Base-by-base conservation (phyloP, 2,329 filamentous ascomycete genomes). In the Shiraia bambusicola region DNA sequence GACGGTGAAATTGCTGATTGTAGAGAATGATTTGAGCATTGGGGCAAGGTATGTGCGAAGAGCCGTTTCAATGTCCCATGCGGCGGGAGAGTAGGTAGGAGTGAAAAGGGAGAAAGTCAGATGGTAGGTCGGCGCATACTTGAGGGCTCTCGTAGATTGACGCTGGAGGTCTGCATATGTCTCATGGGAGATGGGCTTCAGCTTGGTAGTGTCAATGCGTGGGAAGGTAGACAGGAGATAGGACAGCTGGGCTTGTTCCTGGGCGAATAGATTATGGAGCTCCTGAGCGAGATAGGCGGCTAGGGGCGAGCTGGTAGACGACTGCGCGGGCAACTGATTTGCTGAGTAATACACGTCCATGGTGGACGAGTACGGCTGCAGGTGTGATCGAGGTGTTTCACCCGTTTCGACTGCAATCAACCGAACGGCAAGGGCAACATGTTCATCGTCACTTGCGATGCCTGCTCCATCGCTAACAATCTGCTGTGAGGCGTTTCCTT, bases 61-160 rank as follows among this genome's bases (percentile, higher is more conserved):
- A 0, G 92, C 90, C 26, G 79, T 71, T 52, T 96, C 87, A 36
- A 97, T 88, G 37, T 95, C 88, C 93, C 93, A 98, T 8, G 85
- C 86, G 24, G 87, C 95, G 2, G 93, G 93, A 0, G 76, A 68
- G 1, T 86, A 79, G 1, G 83, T 83, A 10, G 87, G 86, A 0
- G 89, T 93, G 65, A 98, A 97, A 3, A 98, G 77, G 0, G 93
- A 98, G 63, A 98, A 95, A 0, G 91, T 95, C 19, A 98, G 75
- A 64, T 98, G 93, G 65, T 97, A 98, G 0, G 88, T 95, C 11
- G 91, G 84, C 3, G 93, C 86, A 65, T 96, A 95, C 65, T 92
- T 94, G 61, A 97, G 80, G 1, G 90, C 89, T 36, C 90, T 80
- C 2, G 87, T 93, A 26, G 87, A 87, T 47, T 90, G 86, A 40